Base-by-base conservation (phyloP, 1,139 yeast genomes). In the Nakaseomyces sp. region DNA sequence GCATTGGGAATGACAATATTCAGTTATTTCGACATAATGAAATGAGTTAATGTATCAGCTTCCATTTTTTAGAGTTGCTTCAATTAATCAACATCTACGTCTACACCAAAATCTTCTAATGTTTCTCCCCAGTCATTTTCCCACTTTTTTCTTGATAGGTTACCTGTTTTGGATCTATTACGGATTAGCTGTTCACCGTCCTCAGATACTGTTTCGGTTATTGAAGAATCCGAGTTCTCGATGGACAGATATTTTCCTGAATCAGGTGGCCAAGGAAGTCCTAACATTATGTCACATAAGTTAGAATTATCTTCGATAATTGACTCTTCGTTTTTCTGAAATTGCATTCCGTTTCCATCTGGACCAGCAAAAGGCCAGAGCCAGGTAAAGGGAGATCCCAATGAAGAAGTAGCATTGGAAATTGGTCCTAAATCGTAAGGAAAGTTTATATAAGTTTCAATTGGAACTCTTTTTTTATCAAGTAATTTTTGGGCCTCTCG, bases 261-360 rank as follows among this genome's bases (percentile, higher is more conserved):
- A 66, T 86, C 95, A 2, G 94, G 93, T 0, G 95, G 95, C 94
- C 95, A 87, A 1, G 88, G 93, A 47, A 81, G 65, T 3, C 75
- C 72, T 13, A 63, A 49, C 44, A 81, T 59, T 51, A 80, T 76
- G 57, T 82, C 91, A 42, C 73, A 76, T 25, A 74, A 76, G 40
- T 65, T 64, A 3, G 69, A 61, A 47, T 67, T 61, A 46, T 68
- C 43, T 25, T 56, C 60, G 39, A 48, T 54, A 10, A 36, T 40
- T 5, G 65, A 44, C 8, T 60, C 60, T 37, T 78, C 85, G 51
- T 77, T 77, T 50, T 73, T 77, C 9, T 64, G 65, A 50, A 77
- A 86, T 2, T 50, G 60, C 51, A 69, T 55, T 24, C 76, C 96
- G 49, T 70, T 67, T 2, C 78, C 79, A 2, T 50, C 40, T 57